Conservation (phyloP, 108 stramenopile species). For the Parietichytrium sp. region DNA sequence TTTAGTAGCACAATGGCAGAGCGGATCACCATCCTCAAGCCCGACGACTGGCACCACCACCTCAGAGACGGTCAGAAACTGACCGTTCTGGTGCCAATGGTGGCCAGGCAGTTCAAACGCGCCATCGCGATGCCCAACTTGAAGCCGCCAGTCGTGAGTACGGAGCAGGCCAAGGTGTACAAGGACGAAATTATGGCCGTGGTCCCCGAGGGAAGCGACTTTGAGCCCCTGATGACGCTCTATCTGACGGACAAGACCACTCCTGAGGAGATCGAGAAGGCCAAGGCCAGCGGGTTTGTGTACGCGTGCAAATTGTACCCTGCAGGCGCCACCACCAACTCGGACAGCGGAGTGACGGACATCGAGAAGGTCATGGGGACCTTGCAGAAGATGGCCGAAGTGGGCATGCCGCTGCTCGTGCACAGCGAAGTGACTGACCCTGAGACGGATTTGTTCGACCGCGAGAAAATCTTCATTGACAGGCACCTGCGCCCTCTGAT, state of each 20-base stretch:
- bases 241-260: constrained; percentile 93
- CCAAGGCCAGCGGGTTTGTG: constrained; percentile 69
- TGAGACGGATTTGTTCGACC: constrained; percentile 90
- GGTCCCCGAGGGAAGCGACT: constrained; percentile 55
- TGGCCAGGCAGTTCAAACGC: constrained; percentile 69
- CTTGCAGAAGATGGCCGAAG: constrained; percentile 79
- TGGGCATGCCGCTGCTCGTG: constrained; percentile 89
- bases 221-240: constrained; percentile 90
- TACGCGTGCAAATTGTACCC: constrained; percentile 94
- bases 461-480: constrained; percentile 89
- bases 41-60: constrained; percentile 97
- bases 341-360: constrained; percentile 88
- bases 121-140: constrained; percentile 96
- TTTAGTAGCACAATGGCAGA: neutral
- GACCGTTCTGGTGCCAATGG: constrained; percentile 54
- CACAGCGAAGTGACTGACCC: constrained; percentile 95
- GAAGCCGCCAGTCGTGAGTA: constrained; percentile 89
- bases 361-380: constrained; percentile 77
- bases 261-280: constrained; percentile 86
- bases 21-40: constrained; percentile 57
- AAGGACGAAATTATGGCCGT: constrained; percentile 72
- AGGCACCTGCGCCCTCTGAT: constrained; percentile 85
- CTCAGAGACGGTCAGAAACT: constrained; percentile 73
- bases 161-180: constrained; percentile 81
- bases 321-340: constrained; percentile 97